phyloP scores from a whole-genome alignment of 1,139 yeast species.

The Magnusiomyces suaveolens region DNA sequence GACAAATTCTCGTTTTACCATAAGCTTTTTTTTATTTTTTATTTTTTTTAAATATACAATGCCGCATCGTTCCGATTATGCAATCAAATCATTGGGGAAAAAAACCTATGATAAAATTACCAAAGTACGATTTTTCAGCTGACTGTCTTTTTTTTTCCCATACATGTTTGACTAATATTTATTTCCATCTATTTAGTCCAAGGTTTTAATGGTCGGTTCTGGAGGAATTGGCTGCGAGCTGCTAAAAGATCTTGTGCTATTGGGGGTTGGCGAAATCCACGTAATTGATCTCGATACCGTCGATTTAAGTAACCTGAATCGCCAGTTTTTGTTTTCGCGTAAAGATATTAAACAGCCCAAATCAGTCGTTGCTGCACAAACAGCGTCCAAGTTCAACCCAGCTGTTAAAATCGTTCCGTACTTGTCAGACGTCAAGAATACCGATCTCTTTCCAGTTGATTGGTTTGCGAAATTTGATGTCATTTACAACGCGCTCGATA shows the following conservation, averaged over 20 bases:
- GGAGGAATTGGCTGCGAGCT: slow-evolving; percentile 99
- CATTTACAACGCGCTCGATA: slow-evolving; percentile 87
- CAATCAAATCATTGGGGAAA: slow-evolving; percentile 17
- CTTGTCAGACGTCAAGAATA: slow-evolving; percentile 83
- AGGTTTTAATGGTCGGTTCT: slow-evolving; percentile 84
- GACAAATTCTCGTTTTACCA: neutral
- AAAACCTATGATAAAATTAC: slow-evolving; percentile 14
- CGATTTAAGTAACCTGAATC: slow-evolving; percentile 79
- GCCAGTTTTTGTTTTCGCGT: slow-evolving; percentile 83
- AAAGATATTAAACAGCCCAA: slow-evolving; percentile 82
- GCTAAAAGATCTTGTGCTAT: slow-evolving; percentile 69
- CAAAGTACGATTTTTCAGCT: slow-evolving; percentile 12
- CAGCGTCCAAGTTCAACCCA: slow-evolving; percentile 72
- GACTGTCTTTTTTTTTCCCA: neutral
- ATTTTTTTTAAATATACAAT: neutral
- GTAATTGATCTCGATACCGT: slow-evolving; percentile 91
- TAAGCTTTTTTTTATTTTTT: neutral
- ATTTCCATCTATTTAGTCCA: slow-evolving; percentile 16
- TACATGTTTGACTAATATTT: neutral
- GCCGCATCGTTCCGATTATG: slow-evolving; percentile 14
- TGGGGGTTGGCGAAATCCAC: slow-evolving; percentile 85
- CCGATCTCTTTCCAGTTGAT: slow-evolving; percentile 52
- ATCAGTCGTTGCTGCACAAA: slow-evolving; percentile 66
- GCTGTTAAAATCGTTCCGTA: slow-evolving; percentile 65
- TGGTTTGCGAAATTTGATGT: slow-evolving; percentile 79